Conservation (phyloP, 352 stramenopile genomes). For the Phytophthora constricta region DNA sequence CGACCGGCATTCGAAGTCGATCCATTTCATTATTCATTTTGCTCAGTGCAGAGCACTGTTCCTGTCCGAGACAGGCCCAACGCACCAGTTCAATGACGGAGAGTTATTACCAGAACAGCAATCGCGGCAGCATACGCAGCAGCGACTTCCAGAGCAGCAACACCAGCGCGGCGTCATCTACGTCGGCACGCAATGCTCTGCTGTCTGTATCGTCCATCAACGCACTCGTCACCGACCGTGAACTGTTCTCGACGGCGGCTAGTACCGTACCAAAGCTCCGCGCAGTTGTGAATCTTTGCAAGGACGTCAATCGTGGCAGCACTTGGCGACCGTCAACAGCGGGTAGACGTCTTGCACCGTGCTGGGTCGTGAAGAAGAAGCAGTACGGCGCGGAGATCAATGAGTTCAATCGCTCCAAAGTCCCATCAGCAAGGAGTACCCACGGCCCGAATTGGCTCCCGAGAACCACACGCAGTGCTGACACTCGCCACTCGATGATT, state of each 20-base stretch:
- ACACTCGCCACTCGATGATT: slow-evolving; percentile 38
- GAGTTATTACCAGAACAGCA: slow-evolving; percentile 40
- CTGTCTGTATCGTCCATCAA: slow-evolving; percentile 41
- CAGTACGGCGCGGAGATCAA: slow-evolving; percentile 52
- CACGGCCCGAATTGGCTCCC: slow-evolving; percentile 25
- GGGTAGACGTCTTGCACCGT: slow-evolving; percentile 20
- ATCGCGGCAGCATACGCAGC: slow-evolving; percentile 40
- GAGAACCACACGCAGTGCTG: background rate
- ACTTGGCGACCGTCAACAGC: slow-evolving; percentile 13
- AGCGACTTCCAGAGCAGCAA: slow-evolving; percentile 46
- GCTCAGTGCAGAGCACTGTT: slow-evolving; percentile 6
- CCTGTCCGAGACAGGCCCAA: slow-evolving; percentile 4
- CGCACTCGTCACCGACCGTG: slow-evolving; percentile 37
- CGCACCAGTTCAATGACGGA: slow-evolving; percentile 31
- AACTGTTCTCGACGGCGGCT: slow-evolving; percentile 42
- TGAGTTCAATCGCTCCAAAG: slow-evolving; percentile 56
- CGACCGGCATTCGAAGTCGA: too few relatives aligned
- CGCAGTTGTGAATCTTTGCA: slow-evolving; percentile 36
- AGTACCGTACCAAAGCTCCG: slow-evolving; percentile 49
- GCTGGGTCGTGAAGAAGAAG: slow-evolving; percentile 52
- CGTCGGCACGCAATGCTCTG: slow-evolving; percentile 36
- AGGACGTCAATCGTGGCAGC: slow-evolving; percentile 15
- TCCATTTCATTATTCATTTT: slow-evolving; percentile 34
- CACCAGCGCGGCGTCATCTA: slow-evolving; percentile 31
- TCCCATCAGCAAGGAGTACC: slow-evolving; percentile 14